These are phyloP conservation scores for Ophiostoma sp. DNA, from an alignment of 2,329 filamentous ascomycete species.

Conservation along the genomic window DNA sequence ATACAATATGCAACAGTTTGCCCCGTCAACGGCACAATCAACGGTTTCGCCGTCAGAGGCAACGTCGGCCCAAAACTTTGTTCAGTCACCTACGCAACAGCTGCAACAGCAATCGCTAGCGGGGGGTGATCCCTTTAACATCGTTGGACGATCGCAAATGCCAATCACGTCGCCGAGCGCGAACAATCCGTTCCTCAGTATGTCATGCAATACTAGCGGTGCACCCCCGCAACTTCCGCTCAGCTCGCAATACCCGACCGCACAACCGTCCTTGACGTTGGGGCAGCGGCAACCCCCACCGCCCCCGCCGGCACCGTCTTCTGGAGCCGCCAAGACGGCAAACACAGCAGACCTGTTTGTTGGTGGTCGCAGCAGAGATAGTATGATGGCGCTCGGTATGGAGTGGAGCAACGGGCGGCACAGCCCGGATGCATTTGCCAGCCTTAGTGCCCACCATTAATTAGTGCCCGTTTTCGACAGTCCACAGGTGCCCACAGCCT, in stretches of 20 bases:
- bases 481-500: not conserved
- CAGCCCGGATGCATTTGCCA: constrained; percentile 78
- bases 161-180: constrained; percentile 31
- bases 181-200: constrained; percentile 60
- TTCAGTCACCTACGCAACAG: not conserved
- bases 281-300: constrained; percentile 26
- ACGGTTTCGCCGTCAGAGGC: not conserved
- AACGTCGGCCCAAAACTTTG: too few relatives aligned
- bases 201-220: not conserved
- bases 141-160: not conserved
- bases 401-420: constrained; percentile 69
- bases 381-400: constrained; percentile 66
- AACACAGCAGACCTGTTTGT: constrained; percentile 27
- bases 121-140: not conserved
- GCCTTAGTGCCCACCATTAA: constrained; percentile 63
- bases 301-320: constrained; percentile 28
- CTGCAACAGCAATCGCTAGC: constrained; percentile 33
- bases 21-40: constrained; percentile 42
- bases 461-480: constrained; percentile 30
- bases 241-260: not conserved
- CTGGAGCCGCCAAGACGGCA: constrained; percentile 30
- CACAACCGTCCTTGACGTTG: not conserved
- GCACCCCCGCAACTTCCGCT: not conserved
- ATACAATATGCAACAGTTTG: constrained; percentile 63
- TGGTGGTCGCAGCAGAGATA: constrained; percentile 66